Evolutionary conservation across 2,329 filamentous ascomycete genomes (phyloP).

Genomic region (Ascochyta viciae-villosae): DNA sequence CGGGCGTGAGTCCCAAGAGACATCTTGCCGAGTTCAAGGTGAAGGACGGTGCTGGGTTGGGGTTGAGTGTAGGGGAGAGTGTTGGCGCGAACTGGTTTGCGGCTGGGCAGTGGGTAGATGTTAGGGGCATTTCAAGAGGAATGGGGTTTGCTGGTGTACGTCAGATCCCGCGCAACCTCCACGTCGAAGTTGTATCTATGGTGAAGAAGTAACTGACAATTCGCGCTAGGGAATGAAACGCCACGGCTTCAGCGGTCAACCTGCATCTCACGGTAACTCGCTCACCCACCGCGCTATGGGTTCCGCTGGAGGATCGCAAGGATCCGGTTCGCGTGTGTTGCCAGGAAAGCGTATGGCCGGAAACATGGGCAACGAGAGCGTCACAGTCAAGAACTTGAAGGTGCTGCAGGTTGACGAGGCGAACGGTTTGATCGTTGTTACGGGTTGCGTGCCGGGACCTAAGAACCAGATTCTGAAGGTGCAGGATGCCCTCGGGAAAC

Average conservation of each 20-base stretch:
- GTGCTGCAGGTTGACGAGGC: slow-evolving; percentile 87
- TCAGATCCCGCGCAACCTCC: slow-evolving; percentile 17
- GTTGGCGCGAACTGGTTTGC: slow-evolving; percentile 91
- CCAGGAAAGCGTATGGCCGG: slow-evolving; percentile 99
- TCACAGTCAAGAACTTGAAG: slow-evolving; percentile 90
- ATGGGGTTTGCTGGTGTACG: slow-evolving; percentile 86
- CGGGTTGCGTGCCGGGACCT: slow-evolving; percentile 83
- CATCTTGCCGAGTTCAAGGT: slow-evolving; percentile 89
- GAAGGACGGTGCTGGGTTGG: slow-evolving; percentile 72
- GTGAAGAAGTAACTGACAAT: slow-evolving; percentile 9
- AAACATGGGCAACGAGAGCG: slow-evolving; percentile 87
- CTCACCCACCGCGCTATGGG: slow-evolving; percentile 92
- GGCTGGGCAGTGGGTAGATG: slow-evolving; percentile 89
- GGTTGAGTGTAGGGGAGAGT: slow-evolving; percentile 73
- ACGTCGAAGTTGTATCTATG: neutral
- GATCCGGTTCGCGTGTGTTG: slow-evolving; percentile 87
- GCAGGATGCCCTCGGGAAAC: slow-evolving; percentile 90
- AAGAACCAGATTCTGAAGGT: slow-evolving; percentile 85
- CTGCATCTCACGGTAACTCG: slow-evolving; percentile 92
- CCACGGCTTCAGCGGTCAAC: slow-evolving; percentile 87
- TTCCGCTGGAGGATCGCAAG: slow-evolving; percentile 87
- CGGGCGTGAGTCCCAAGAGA: slow-evolving; percentile 83
- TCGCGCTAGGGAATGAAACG: slow-evolving; percentile 81
- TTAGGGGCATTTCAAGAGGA: slow-evolving; percentile 77
- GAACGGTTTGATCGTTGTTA: slow-evolving; percentile 86